These are phyloP conservation scores for Phytophthora podocarpi DNA, from an alignment of 352 stramenopile species.

Conservation along the genomic window DNA sequence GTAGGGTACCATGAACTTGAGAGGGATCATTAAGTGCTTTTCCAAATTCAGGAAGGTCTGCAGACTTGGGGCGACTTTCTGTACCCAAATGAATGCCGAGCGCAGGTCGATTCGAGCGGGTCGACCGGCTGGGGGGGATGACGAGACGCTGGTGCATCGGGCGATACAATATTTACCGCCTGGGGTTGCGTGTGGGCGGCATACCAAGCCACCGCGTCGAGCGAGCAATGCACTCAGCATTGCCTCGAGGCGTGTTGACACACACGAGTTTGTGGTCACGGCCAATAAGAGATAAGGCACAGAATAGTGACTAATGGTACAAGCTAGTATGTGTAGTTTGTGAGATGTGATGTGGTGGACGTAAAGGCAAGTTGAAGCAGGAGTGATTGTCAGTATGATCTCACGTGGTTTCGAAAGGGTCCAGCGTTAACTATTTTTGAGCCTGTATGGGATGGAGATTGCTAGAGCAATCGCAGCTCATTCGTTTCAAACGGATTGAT, in stretches of 20 bases:
- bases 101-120: conserved; percentile 14
- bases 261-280: conserved; percentile 19
- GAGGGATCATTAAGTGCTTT: conserved; percentile 40
- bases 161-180: background rate
- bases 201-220: conserved; percentile 5
- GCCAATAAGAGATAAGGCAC: conserved; percentile 16
- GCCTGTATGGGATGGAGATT: conserved; percentile 4
- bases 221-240: conserved; percentile 26
- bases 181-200: conserved; percentile 2
- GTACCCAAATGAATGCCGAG: conserved; percentile 21
- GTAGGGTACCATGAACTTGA: conserved; percentile 44
- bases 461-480: conserved; percentile 13
- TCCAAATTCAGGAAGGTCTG: conserved; percentile 37
- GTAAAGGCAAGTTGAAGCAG: conserved; percentile 13
- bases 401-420: no score
- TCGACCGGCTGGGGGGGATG: background rate
- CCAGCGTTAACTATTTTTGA: no score
- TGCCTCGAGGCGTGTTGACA: background rate
- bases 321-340: background rate
- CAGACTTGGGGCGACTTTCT: conserved; percentile 31
- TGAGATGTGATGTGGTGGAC: conserved; percentile 6
- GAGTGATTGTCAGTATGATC: background rate
- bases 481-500: conserved; percentile 25
- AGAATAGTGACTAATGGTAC: conserved; percentile 12
- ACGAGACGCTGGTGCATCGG: conserved; percentile 4